Evolutionary conservation across 208 protist species (phyloP), one percentile per base, ranked within the genome.

Genomic region (Tritrichomonas foetus): DNA sequence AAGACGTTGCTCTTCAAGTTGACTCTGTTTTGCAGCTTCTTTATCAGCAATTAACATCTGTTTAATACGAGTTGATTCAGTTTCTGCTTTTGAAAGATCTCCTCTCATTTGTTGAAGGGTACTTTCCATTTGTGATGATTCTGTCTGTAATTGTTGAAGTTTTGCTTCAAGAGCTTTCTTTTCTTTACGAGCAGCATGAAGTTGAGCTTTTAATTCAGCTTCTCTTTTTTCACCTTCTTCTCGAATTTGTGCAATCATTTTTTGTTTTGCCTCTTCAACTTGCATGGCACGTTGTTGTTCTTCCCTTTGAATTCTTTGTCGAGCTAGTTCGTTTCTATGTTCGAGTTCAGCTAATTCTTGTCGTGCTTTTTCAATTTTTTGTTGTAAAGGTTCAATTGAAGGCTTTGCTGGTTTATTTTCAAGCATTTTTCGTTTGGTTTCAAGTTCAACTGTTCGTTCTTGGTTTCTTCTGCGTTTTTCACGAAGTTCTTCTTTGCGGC

Each of bases 331-430:
- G 44, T 89, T 89, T 20, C 41, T 33, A 27, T 89, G 20, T 57
- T 89, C 78, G 33, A 89, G 25, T 33, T 61, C 47, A 33, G 47
- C 41, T 16, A 89, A 47, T 53, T 89, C 78, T 20, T 44, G 0
- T 39, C 78, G 25, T 1, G 78, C 78, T 39, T 89, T 89, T 57
- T 89, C 78, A 57, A 89, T 57, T 50, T 89, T 89, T 27, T 61
- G 20, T 39, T 89, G 78, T 5, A 89, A 36, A n/a, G 78, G 78
- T 39, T 89, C 47, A 25, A 57, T 1, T 39, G 78, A 57, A 61
- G 47, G 41, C 27, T 61, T 61, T 9, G 13, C 16, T 50, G 44
- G 78, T 57, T 89, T 89, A 20, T 3, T 39, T 39, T 47, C 22
- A 36, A 57, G 25, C 8, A 82, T 25, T 20, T 39, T 3, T 39